Base-by-base conservation (phyloP, 176 grass and related monocot genomes). In the Chloris gayana region DNA sequence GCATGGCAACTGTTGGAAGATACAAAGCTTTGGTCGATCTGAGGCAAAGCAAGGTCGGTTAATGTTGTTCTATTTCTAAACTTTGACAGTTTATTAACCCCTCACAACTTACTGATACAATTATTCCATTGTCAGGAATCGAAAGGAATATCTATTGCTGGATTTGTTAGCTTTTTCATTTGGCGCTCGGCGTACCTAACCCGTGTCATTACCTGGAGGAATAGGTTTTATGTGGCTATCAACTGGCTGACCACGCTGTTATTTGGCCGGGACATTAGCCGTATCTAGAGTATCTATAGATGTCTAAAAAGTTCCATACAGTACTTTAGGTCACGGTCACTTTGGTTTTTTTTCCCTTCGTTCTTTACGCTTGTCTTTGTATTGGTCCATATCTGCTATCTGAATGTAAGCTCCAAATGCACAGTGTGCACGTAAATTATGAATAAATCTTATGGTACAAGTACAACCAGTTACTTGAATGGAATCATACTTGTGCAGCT, bases 11-110 rank as follows among this genome's bases (percentile, higher is more conserved):
- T 50, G 86, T 98, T 72, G 95, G 95, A 67, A 91, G 95, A 87
- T 86, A 98, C 78, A 95, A 98, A 95, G 95, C 95, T 86, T 82
- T 98, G 71, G 92, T 95, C 0, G 92, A 98, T 80, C 81, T 98
- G 58, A 88, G 95, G 46, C 85, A 98, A 74, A 95, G 86, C 90
- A 98, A 98, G 88, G 95, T 95, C 56, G 12, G 63, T 45, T 58
- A 61, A 17, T 60, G n/a, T 78, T 24, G 69, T 26, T 42, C n/a
- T 67, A 24, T 61, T 85, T 69, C 3, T 54, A 31, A 60, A 46
- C 18, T 67, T 58, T 7, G 4, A 31, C 45, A 66, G 57, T 31
- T 24, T 19, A 59, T 24, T 77, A 59, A 54, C 30, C 29, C 37
- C 12, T 26, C 14, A n/a, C 12, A 2, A 67, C 8, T 75, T 44